Conservation (phyloP, 805 yeast genomes). For the Candida dendrica region DNA sequence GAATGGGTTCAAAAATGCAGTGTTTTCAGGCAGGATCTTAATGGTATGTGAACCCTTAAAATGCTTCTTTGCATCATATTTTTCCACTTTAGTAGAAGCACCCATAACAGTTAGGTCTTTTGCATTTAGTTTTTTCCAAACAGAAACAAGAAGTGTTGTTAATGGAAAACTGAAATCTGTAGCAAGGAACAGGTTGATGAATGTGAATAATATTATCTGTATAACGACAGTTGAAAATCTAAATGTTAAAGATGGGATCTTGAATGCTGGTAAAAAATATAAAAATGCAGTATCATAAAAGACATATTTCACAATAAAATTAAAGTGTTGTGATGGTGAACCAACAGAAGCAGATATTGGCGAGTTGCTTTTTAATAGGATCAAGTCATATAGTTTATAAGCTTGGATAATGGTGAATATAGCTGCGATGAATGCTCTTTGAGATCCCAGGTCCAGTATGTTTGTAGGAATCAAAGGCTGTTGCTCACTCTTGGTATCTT, state of each 20-base stretch:
- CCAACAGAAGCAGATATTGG: slow-evolving; percentile 25
- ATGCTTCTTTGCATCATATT: slow-evolving; percentile 33
- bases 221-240: slow-evolving; percentile 46
- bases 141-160: slow-evolving; percentile 28
- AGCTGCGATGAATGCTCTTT: slow-evolving; percentile 60
- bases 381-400: slow-evolving; percentile 73
- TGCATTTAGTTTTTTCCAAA: slow-evolving; percentile 35
- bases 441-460: slow-evolving; percentile 68
- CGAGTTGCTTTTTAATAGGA: slow-evolving; percentile 44
- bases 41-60: slow-evolving; percentile 83
- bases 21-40: slow-evolving; percentile 84
- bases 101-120: slow-evolving; percentile 50
- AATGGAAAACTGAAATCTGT: slow-evolving; percentile 44
- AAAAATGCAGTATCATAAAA: slow-evolving; percentile 66
- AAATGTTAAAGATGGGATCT: slow-evolving; percentile 70
- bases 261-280: slow-evolving; percentile 64
- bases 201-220: slow-evolving; percentile 39
- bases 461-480: slow-evolving; percentile 53
- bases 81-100: slow-evolving; percentile 27
- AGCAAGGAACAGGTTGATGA: slow-evolving; percentile 47
- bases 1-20: slow-evolving; percentile 77
- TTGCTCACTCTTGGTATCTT: neutral
- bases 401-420: slow-evolving; percentile 71
- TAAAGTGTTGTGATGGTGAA: slow-evolving; percentile 41
- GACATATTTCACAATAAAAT: slow-evolving; percentile 64